Percentiles rank a stretch among this genome's conserved stretches.
phyloP scores from a whole-genome alignment of 352 stramenopile genomes.

The Pythium dissimile region DNA sequence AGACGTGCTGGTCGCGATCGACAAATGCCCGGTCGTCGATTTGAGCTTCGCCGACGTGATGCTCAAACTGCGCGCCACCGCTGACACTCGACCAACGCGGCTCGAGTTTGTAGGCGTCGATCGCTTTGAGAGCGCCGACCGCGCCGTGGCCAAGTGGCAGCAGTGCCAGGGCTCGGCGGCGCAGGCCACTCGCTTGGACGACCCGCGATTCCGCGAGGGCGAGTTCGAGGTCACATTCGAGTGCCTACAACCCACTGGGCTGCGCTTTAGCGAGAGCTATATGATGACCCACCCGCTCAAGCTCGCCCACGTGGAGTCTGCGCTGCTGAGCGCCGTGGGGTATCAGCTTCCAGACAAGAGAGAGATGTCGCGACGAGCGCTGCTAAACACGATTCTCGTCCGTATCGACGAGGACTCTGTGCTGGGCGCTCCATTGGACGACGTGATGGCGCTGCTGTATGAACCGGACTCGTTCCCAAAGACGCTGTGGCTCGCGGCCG shows the following conservation, averaged over 20 bases:
- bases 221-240: conserved; percentile 39
- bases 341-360: neutral
- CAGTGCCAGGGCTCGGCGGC: conserved; percentile 7
- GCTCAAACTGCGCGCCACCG: conserved; percentile 19
- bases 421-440: conserved; percentile 24
- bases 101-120: conserved; percentile 31
- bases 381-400: conserved; percentile 25
- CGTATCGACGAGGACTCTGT: conserved; percentile 30
- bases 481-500: conserved; percentile 27
- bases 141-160: conserved; percentile 24
- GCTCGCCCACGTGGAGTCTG: conserved; percentile 23
- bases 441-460: conserved; percentile 31
- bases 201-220: conserved; percentile 22
- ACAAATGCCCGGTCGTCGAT: conserved; percentile 10
- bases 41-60: conserved; percentile 29
- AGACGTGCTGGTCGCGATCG: conserved; percentile 35
- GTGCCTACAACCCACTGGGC: conserved; percentile 28
- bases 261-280: conserved; percentile 34
- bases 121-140: conserved; percentile 18
- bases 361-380: neutral
- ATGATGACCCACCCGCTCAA: conserved; percentile 33
- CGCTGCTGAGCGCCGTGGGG: conserved; percentile 4
- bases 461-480: conserved; percentile 29
- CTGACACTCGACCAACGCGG: conserved; percentile 15
- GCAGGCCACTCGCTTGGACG: neutral